These are phyloP conservation scores for Candida chauliodis DNA, from an alignment of 805 yeast genomes.

Conservation along the genomic window DNA sequence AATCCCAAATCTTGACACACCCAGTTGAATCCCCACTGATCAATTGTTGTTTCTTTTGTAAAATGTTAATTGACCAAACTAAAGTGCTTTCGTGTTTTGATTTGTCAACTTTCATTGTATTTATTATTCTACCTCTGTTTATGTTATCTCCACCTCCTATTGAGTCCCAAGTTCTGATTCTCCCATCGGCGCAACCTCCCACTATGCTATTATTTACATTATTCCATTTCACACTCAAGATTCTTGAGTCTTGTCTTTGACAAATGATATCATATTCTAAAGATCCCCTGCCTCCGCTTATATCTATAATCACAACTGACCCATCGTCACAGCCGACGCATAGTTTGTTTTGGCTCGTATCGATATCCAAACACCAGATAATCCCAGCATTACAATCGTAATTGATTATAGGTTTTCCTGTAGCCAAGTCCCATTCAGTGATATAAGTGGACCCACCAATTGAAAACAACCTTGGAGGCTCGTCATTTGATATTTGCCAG, in stretches of 20 bases:
- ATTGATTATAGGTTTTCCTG: constrained; percentile 69
- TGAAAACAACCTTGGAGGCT: constrained; percentile 78
- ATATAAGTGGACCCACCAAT: constrained; percentile 90
- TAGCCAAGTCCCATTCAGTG: constrained; percentile 86
- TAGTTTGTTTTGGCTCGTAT: constrained; percentile 55
- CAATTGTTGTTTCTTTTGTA: constrained; percentile 64
- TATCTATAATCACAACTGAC: constrained; percentile 74
- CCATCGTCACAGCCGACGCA: constrained; percentile 98
- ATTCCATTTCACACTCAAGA: constrained; percentile 76
- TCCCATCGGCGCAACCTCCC: constrained; percentile 96
- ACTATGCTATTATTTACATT: constrained; percentile 54
- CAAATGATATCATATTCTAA: constrained; percentile 73
- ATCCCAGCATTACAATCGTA: constrained; percentile 91
- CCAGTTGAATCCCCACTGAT: constrained; percentile 99
- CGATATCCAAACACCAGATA: constrained; percentile 82
- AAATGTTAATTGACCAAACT: constrained; percentile 78
- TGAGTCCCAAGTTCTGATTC: constrained; percentile 71
- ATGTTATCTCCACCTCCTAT: constrained; percentile 29
- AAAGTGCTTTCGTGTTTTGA: constrained; percentile 80
- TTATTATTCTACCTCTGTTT: constrained; percentile 62
- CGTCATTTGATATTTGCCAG: constrained; percentile 60
- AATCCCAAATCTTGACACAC: constrained; percentile 88
- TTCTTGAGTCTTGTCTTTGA: constrained; percentile 80
- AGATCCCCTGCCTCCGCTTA: constrained; percentile 82
- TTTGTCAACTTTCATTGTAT: constrained; percentile 90